phyloP scores from a whole-genome alignment of 2,329 filamentous ascomycete species.

The Phialophora expanda region DNA sequence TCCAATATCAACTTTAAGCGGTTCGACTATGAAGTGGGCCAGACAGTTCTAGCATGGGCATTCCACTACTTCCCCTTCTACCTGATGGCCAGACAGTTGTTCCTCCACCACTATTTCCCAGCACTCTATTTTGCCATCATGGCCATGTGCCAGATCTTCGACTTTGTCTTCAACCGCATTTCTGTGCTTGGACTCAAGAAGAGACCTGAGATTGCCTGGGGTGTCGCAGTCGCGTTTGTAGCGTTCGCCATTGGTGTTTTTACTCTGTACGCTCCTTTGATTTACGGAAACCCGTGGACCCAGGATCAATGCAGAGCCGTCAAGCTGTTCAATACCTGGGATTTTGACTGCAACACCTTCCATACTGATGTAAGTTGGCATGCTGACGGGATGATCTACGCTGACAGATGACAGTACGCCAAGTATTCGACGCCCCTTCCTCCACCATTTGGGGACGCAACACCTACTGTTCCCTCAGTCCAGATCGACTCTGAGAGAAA shows the following conservation, averaged over 20 bases:
- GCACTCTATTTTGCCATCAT: slow-evolving; percentile 95
- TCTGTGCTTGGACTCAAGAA: slow-evolving; percentile 69
- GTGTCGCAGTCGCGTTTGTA: slow-evolving; percentile 75
- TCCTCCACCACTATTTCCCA: slow-evolving; percentile 98
- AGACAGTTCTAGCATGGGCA: slow-evolving; percentile 88
- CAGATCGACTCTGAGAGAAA: slow-evolving; percentile 34
- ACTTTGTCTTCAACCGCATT: slow-evolving; percentile 79
- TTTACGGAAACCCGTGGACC: slow-evolving; percentile 95
- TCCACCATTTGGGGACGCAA: slow-evolving; percentile 22
- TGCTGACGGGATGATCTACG: background rate
- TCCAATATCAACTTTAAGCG: slow-evolving; percentile 82
- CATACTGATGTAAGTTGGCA: slow-evolving; percentile 74
- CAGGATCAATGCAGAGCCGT: slow-evolving; percentile 82
- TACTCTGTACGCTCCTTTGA: slow-evolving; percentile 81
- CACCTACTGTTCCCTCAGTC: slow-evolving; percentile 33
- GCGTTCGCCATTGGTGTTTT: slow-evolving; percentile 77
- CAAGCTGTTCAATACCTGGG: slow-evolving; percentile 88
- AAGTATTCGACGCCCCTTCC: slow-evolving; percentile 43
- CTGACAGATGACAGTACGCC: slow-evolving; percentile 43
- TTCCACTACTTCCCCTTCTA: slow-evolving; percentile 99
- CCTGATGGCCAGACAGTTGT: slow-evolving; percentile 96
- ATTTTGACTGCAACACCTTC: slow-evolving; percentile 98
- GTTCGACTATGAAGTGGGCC: slow-evolving; percentile 96
- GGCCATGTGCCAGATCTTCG: slow-evolving; percentile 84
- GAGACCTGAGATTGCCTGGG: slow-evolving; percentile 74